These are phyloP conservation scores for Knufia petricola DNA, from an alignment of 2,329 filamentous ascomycete genomes.

Conservation along the genomic window DNA sequence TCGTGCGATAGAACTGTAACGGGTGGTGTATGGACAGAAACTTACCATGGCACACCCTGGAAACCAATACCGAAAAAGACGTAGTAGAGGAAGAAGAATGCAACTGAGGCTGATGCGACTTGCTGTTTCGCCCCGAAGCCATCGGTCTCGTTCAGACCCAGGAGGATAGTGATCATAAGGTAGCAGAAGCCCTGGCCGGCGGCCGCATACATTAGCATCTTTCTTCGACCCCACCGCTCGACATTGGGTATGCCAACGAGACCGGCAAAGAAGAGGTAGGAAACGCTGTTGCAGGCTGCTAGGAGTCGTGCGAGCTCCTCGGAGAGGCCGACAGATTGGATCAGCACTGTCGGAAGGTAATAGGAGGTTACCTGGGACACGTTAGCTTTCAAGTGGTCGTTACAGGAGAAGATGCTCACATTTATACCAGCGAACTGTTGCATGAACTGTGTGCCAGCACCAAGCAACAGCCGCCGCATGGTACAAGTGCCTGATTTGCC, in stretches of 20 bases:
- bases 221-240: slow-evolving; percentile 46
- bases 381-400: too few relatives aligned
- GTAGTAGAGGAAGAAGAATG: slow-evolving; percentile 47
- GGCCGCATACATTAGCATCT: slow-evolving; percentile 50
- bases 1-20: slow-evolving; percentile 14
- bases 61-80: slow-evolving; percentile 44
- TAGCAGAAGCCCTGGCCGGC: slow-evolving; percentile 45
- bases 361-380: too few relatives aligned
- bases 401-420: too few relatives aligned
- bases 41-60: slow-evolving; percentile 41
- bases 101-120: slow-evolving; percentile 31
- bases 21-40: too few relatives aligned
- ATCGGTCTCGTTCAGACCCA: slow-evolving; percentile 35
- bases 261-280: slow-evolving; percentile 41
- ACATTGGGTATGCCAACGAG: slow-evolving; percentile 39
- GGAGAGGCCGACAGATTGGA: slow-evolving; percentile 45
- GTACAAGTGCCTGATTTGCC: slow-evolving; percentile 39
- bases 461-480: slow-evolving; percentile 42
- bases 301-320: slow-evolving; percentile 46
- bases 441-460: slow-evolving; percentile 46
- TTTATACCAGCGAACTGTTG: slow-evolving; percentile 38
- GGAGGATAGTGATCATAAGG: slow-evolving; percentile 42
- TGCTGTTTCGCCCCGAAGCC: slow-evolving; percentile 22
- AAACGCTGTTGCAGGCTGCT: slow-evolving; percentile 45
- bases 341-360: slow-evolving; percentile 51